Evolutionary conservation across 768 basidiomycete species (phyloP).

Genomic region (Termitomyces sp.): DNA sequence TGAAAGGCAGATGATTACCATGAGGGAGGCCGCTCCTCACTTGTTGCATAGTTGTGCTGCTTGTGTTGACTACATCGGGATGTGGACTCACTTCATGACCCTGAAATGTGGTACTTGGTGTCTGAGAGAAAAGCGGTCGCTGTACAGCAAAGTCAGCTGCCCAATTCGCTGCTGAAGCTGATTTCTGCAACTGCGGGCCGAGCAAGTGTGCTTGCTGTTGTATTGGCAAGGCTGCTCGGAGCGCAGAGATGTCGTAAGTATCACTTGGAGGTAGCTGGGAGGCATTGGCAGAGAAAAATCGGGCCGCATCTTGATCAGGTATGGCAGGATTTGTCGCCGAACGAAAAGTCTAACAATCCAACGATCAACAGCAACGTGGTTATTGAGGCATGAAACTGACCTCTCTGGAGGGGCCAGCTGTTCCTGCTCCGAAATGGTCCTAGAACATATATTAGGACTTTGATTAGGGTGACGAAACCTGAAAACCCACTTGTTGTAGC

Average conservation of each 20-base stretch:
- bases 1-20: slow-evolving; percentile 11
- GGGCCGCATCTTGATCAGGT: slow-evolving; percentile 61
- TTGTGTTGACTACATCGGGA: background rate
- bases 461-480: slow-evolving; percentile 6
- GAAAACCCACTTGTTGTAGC: slow-evolving; percentile 57
- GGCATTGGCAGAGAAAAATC: slow-evolving; percentile 53
- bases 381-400: slow-evolving; percentile 27
- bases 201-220: slow-evolving; percentile 16
- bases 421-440: slow-evolving; percentile 66
- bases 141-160: slow-evolving; percentile 55
- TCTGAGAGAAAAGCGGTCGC: slow-evolving; percentile 17
- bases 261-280: slow-evolving; percentile 30
- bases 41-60: background rate
- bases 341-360: slow-evolving; percentile 51
- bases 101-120: slow-evolving; percentile 1
- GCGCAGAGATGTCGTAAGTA: slow-evolving; percentile 56
- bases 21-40: slow-evolving; percentile 10
- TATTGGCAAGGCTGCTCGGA: slow-evolving; percentile 44
- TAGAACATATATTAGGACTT: slow-evolving; percentile 21
- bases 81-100: background rate
- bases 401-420: slow-evolving; percentile 59
- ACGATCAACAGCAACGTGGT: background rate
- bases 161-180: slow-evolving; percentile 40
- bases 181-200: slow-evolving; percentile 19
- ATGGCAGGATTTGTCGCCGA: slow-evolving; percentile 38